Evolutionary conservation across 371 early-diverging fungal genomes (phyloP).

Genomic region (Nematocida parisii): DNA sequence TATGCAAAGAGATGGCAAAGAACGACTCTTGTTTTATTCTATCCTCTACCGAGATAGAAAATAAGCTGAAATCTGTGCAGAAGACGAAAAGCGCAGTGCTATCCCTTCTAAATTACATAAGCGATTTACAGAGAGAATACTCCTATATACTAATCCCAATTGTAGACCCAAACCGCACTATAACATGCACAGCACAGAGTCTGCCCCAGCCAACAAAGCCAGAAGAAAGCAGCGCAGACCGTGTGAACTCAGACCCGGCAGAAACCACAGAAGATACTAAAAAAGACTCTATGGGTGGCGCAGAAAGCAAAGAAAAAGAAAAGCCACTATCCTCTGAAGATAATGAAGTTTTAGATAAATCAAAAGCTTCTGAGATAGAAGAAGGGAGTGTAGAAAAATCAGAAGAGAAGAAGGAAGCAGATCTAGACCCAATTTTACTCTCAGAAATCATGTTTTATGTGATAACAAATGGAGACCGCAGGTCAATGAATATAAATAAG

Average conservation of each 20-base stretch:
- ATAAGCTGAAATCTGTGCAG: not conserved
- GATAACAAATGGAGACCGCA: slow-evolving; percentile 26
- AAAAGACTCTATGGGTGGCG: not conserved
- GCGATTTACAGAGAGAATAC: slow-evolving; percentile 26
- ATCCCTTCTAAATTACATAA: slow-evolving; percentile 1
- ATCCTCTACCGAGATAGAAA: slow-evolving; percentile 28
- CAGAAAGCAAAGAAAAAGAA: not conserved
- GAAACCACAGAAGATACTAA: not conserved
- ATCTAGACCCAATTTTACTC: slow-evolving; percentile 1
- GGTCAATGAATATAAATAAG: slow-evolving; percentile 1
- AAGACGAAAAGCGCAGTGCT: not conserved
- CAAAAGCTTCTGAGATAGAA: not conserved
- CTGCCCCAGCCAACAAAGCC: not conserved
- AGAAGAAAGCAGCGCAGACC: not conserved
- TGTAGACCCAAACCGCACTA: not conserved
- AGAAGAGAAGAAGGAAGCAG: not conserved
- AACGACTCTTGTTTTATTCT: slow-evolving; percentile 28
- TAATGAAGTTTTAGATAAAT: not conserved
- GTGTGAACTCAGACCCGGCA: not conserved
- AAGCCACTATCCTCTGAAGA: not conserved
- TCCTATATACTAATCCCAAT: slow-evolving; percentile 32
- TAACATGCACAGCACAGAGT: not conserved
- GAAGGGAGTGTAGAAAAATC: not conserved
- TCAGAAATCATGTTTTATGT: slow-evolving; percentile 56
- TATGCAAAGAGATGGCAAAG: slow-evolving; percentile 30